Evolutionary conservation across 352 stramenopile species (phyloP).

Genomic region (Phytophthora pini): DNA sequence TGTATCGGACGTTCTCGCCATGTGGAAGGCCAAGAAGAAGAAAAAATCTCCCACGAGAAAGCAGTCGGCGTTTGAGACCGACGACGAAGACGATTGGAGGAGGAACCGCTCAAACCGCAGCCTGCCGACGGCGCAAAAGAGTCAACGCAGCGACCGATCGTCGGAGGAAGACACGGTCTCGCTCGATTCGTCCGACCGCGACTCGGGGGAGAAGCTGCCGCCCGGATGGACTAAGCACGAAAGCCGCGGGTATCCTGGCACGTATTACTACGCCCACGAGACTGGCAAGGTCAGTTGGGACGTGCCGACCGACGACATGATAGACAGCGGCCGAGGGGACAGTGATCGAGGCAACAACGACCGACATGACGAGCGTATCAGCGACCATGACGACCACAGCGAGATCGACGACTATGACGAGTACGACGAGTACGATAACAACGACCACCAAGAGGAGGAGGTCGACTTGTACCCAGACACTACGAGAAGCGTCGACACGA

Average conservation of each 20-base stretch:
- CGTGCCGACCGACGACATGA: constrained; percentile 48
- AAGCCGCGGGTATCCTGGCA: constrained; percentile 65
- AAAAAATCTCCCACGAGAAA: constrained; percentile 23
- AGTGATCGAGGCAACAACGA: constrained; percentile 6
- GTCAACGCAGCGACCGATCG: constrained; percentile 39
- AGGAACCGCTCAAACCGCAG: constrained; percentile 20
- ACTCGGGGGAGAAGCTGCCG: constrained; percentile 42
- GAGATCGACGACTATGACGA: constrained; percentile 27
- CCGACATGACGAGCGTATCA: constrained; percentile 13
- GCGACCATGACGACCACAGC: constrained; percentile 32
- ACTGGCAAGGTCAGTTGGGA: constrained; percentile 76
- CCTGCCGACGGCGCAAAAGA: constrained; percentile 35
- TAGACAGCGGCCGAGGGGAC: constrained; percentile 10
- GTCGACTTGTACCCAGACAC: constrained; percentile 29
- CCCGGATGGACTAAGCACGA: constrained; percentile 70
- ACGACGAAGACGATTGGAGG: constrained; percentile 22
- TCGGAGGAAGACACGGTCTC: constrained; percentile 64
- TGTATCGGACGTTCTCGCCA: constrained; percentile 51
- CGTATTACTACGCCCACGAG: constrained; percentile 73
- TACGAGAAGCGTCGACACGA: constrained; percentile 29
- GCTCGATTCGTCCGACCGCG: constrained; percentile 40
- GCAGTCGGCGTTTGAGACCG: constrained; percentile 14
- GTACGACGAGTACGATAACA: constrained; percentile 27
- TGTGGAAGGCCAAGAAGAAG: constrained; percentile 58
- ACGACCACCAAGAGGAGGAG: constrained; percentile 16